These are phyloP conservation scores for Candida sakaeoensis DNA, from an alignment of 805 yeast species.

Conservation along the genomic window DNA sequence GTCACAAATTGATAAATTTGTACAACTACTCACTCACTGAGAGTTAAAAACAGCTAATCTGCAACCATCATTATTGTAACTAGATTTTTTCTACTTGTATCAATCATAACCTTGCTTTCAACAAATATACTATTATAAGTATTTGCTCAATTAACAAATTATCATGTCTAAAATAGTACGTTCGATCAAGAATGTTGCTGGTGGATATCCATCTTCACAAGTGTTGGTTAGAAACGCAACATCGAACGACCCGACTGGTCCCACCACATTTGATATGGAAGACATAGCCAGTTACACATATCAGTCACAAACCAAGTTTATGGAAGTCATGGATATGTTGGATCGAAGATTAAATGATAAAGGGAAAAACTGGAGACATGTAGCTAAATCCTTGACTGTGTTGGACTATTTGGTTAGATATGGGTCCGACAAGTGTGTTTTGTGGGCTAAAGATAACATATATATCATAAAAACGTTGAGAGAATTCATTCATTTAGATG, in stretches of 20 bases:
- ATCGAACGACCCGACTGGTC: conserved; percentile 81
- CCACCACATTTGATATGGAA: conserved; percentile 77
- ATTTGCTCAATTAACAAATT: too few relatives aligned
- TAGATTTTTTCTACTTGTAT: too few relatives aligned
- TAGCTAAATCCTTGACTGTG: conserved; percentile 86
- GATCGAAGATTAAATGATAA: conserved; percentile 91
- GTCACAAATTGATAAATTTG: conserved; percentile 1
- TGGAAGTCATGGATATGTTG: conserved; percentile 90
- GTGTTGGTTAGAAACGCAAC: conserved; percentile 90
- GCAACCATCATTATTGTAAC: too few relatives aligned
- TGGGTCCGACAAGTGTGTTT: conserved; percentile 85
- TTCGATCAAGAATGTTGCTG: conserved; percentile 81
- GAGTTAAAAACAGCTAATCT: too few relatives aligned
- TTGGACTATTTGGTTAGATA: conserved; percentile 80
- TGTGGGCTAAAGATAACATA: conserved; percentile 87
- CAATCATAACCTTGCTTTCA: too few relatives aligned
- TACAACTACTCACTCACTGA: too few relatives aligned
- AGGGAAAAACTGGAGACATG: conserved; percentile 97
- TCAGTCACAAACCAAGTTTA: conserved; percentile 64
- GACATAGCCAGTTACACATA: conserved; percentile 75
- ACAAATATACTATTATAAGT: neutral
- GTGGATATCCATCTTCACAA: conserved; percentile 84
- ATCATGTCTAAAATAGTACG: conserved; percentile 78
- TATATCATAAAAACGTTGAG: conserved; percentile 86
- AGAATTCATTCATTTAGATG: conserved; percentile 83